These are phyloP conservation scores for Scenedesmus sp. DNA, from an alignment of 163 green algal species.

Conservation along the genomic window DNA sequence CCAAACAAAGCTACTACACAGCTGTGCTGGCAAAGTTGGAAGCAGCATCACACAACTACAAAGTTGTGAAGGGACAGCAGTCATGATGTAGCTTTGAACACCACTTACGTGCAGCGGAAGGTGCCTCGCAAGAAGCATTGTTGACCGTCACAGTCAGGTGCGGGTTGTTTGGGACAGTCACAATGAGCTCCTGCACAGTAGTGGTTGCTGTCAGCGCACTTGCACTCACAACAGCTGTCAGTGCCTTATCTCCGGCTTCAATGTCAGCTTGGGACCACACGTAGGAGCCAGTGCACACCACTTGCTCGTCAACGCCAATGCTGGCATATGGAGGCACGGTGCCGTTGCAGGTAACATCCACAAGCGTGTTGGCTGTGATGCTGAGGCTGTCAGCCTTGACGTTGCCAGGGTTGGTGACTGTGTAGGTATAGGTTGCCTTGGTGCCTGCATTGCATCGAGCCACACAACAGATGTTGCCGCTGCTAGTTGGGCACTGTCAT, in stretches of 20 bases:
- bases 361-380: neutral
- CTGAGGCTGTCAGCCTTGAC: neutral
- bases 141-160: neutral
- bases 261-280: conserved; percentile 6
- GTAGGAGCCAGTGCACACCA: neutral
- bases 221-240: neutral
- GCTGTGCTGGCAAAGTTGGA: too few relatives aligned
- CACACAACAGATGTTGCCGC: neutral
- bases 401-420: conserved; percentile 11
- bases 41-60: too few relatives aligned
- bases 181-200: neutral
- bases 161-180: neutral
- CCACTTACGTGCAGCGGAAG: neutral
- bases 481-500: too few relatives aligned
- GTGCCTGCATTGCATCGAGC: neutral
- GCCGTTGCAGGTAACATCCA: neutral
- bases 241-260: neutral
- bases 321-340: neutral
- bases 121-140: neutral
- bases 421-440: neutral
- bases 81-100: too few relatives aligned
- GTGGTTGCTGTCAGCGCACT: neutral
- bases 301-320: neutral
- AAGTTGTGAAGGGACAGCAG: too few relatives aligned
- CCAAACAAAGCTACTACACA: too few relatives aligned